A percentile compares a stretch with the other conserved stretches of the same genome.
These are phyloP conservation scores for Akanthomyces muscarius DNA, from an alignment of 2,329 filamentous ascomycete genomes.

Conservation along the genomic window DNA sequence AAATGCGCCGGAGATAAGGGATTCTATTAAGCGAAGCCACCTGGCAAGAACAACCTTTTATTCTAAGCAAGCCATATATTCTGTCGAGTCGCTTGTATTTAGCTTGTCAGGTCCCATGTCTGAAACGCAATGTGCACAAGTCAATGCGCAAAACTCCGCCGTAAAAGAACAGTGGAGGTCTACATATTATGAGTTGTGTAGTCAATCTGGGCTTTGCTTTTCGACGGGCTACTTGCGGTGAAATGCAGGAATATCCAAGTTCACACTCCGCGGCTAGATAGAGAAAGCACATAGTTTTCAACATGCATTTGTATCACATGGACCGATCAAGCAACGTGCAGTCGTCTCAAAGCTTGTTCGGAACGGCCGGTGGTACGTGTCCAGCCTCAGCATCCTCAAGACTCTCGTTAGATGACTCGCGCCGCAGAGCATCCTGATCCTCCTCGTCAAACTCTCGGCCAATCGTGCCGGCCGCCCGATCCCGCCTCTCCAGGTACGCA, in stretches of 20 bases:
- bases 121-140: too few species aligned
- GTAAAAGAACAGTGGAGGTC: background rate
- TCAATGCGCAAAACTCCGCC: background rate
- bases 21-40: too few species aligned
- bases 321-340: background rate
- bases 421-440: background rate
- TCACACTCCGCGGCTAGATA: background rate
- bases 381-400: background rate
- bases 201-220: too few species aligned
- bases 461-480: constrained; percentile 24
- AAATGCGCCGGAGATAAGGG: background rate
- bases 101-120: too few species aligned
- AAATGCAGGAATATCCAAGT: background rate
- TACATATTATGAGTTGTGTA: background rate
- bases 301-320: background rate
- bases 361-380: background rate
- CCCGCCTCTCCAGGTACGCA: constrained; percentile 33
- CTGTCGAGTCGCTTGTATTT: too few species aligned
- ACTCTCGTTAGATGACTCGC: background rate
- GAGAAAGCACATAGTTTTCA: background rate
- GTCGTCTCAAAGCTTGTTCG: background rate
- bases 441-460: constrained; percentile 22
- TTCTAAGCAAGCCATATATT: too few species aligned
- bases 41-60: too few species aligned
- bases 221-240: background rate